Evolutionary conservation across 331 rosid species (phyloP).

Genomic region (Acacia concinna): DNA sequence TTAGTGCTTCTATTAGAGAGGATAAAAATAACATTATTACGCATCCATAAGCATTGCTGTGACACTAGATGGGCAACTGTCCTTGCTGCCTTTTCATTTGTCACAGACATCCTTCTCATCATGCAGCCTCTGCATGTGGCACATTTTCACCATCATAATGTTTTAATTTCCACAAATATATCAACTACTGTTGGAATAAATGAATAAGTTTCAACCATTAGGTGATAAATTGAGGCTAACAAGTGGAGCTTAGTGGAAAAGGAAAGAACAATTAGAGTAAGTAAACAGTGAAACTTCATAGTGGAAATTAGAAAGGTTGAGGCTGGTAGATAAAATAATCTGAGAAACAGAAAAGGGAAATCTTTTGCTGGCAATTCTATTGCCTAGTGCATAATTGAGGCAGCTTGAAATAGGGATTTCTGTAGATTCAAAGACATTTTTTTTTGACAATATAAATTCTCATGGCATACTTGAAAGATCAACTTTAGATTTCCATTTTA

Average conservation of each 20-base stretch:
- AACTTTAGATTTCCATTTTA: background rate
- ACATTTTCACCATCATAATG: slow-evolving; percentile 3
- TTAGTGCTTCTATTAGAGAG: background rate
- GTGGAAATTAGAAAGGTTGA: slow-evolving; percentile 2
- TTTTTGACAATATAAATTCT: slow-evolving; percentile 16
- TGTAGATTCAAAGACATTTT: slow-evolving; percentile 4
- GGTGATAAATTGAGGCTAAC: background rate
- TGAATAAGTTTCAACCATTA: background rate
- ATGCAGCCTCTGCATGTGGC: background rate
- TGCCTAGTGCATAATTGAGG: background rate
- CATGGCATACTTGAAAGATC: background rate
- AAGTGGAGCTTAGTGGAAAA: background rate
- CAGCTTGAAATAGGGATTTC: background rate
- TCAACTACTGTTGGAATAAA: background rate
- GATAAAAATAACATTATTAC: background rate
- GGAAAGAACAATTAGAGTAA: background rate
- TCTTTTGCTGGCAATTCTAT: background rate
- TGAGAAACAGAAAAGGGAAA: background rate
- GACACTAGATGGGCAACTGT: slow-evolving; percentile 1
- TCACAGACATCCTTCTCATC: background rate
- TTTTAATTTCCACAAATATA: slow-evolving; percentile 5
- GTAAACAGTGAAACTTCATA: background rate
- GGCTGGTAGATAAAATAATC: background rate
- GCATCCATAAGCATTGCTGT: background rate
- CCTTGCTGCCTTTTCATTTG: slow-evolving; percentile 8